Evolutionary conservation across 352 stramenopile genomes (phyloP).

Genomic region (Phytophthora tentaculata): DNA sequence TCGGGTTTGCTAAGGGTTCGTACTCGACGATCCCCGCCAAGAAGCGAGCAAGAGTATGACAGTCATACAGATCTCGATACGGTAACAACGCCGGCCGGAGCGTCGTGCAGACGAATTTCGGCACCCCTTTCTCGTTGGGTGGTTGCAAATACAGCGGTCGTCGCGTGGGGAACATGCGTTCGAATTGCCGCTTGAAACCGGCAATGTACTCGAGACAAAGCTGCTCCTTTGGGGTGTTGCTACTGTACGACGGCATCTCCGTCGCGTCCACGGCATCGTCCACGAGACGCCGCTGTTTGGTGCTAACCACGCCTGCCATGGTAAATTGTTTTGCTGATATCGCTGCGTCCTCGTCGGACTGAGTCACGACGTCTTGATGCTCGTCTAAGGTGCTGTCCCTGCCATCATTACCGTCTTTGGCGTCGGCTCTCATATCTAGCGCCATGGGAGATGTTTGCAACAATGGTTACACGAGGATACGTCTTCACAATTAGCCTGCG

Average conservation of each 20-base stretch:
- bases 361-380: slow-evolving; percentile 55
- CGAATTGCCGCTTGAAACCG: slow-evolving; percentile 91
- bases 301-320: slow-evolving; percentile 77
- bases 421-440: slow-evolving; percentile 58
- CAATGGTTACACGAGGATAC: slow-evolving; percentile 4
- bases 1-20: slow-evolving; percentile 91
- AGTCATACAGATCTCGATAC: slow-evolving; percentile 92
- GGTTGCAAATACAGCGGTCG: slow-evolving; percentile 87
- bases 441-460: slow-evolving; percentile 22
- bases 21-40: slow-evolving; percentile 93
- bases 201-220: slow-evolving; percentile 95
- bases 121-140: slow-evolving; percentile 91
- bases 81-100: slow-evolving; percentile 93
- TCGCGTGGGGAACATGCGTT: slow-evolving; percentile 83
- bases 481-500: slow-evolving; percentile 2
- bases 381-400: slow-evolving; percentile 47
- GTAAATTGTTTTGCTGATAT: slow-evolving; percentile 75
- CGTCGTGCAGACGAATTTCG: slow-evolving; percentile 96
- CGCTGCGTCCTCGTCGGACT: slow-evolving; percentile 61
- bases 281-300: slow-evolving; percentile 78
- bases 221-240: slow-evolving; percentile 90
- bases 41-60: slow-evolving; percentile 86
- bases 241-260: slow-evolving; percentile 43
- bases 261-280: slow-evolving; percentile 52
- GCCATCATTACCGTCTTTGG: slow-evolving; percentile 40